These are phyloP conservation scores for Penicillium verrucosum DNA, from an alignment of 2,329 filamentous ascomycete genomes.

Conservation along the genomic window DNA sequence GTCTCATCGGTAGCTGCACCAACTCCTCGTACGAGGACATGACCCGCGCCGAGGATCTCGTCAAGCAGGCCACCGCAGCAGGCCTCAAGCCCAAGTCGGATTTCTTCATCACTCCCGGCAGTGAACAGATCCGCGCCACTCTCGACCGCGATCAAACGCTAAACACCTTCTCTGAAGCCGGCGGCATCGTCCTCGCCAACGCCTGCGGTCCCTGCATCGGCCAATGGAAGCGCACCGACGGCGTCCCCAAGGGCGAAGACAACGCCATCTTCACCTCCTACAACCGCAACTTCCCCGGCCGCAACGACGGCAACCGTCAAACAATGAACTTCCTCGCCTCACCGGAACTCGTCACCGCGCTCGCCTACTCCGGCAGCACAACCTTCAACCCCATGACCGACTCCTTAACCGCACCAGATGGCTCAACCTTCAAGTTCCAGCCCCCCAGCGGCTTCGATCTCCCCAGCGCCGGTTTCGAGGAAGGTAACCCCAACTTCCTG, in stretches of 20 bases:
- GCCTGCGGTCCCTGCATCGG: conserved; percentile 84
- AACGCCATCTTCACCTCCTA: conserved; percentile 97
- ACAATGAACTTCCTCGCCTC: conserved; percentile 99
- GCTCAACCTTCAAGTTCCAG: conserved; percentile 78
- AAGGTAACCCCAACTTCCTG: conserved; percentile 70
- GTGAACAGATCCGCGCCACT: conserved; percentile 93
- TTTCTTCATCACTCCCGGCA: conserved; percentile 95
- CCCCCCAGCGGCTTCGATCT: conserved; percentile 64
- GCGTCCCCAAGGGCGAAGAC: conserved; percentile 73
- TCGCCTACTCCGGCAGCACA: conserved; percentile 87
- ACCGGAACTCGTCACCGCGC: conserved; percentile 92
- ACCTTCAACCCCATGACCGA: conserved; percentile 97
- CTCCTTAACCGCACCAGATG: conserved; percentile 72
- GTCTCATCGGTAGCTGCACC: conserved; percentile 95
- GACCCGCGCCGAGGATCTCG: conserved; percentile 88
- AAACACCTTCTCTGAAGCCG: conserved; percentile 77
- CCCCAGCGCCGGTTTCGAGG: conserved; percentile 72
- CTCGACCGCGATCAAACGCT: conserved; percentile 86
- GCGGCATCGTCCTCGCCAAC: conserved; percentile 87
- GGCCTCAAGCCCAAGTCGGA: conserved; percentile 84
- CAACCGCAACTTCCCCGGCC: conserved; percentile 96
- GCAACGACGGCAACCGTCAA: conserved; percentile 92
- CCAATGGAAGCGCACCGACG: conserved; percentile 91
- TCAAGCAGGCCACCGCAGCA: conserved; percentile 85
- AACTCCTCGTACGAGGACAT: conserved; percentile 99